A percentile compares a stretch with the other conserved stretches of the same genome.
Conservation (phyloP, 129 eudicot genomes). For the Apium graveolens region DNA sequence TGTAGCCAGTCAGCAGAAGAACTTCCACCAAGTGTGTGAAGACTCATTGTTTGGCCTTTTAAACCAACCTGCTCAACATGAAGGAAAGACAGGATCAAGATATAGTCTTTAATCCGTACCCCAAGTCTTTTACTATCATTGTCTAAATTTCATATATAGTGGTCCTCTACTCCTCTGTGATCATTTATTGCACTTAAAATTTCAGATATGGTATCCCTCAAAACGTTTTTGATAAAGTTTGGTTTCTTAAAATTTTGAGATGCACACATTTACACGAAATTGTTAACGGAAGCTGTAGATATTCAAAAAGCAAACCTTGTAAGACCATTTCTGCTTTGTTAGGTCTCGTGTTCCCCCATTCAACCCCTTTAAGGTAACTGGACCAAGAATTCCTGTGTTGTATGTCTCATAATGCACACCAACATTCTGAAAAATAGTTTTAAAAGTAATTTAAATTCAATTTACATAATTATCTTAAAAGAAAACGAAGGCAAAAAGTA, state of each 20-base stretch:
- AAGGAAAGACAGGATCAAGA: not conserved
- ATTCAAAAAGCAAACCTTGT: constrained; percentile 43
- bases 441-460: not conserved
- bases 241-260: not conserved
- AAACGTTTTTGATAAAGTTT: not conserved
- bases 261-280: not conserved
- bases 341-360: constrained; percentile 71
- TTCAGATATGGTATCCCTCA: not conserved
- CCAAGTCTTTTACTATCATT: not conserved
- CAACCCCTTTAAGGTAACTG: constrained; percentile 68
- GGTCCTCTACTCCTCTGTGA: not conserved
- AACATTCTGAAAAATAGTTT: constrained; percentile 52
- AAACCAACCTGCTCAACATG: constrained; percentile 39
- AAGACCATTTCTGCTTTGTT: constrained; percentile 73
- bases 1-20: constrained; percentile 51
- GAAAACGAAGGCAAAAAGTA: not conserved
- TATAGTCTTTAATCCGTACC: not conserved
- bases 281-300: not conserved
- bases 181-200: not conserved
- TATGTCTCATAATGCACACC: constrained; percentile 77
- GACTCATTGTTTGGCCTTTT: constrained; percentile 50
- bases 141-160: not conserved
- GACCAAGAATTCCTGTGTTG: constrained; percentile 86
- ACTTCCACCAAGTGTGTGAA: constrained; percentile 29
- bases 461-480: not conserved